Evolutionary conservation across 2,329 filamentous ascomycete species (phyloP).

Genomic region (Tolypocladium ophioglossoides): DNA sequence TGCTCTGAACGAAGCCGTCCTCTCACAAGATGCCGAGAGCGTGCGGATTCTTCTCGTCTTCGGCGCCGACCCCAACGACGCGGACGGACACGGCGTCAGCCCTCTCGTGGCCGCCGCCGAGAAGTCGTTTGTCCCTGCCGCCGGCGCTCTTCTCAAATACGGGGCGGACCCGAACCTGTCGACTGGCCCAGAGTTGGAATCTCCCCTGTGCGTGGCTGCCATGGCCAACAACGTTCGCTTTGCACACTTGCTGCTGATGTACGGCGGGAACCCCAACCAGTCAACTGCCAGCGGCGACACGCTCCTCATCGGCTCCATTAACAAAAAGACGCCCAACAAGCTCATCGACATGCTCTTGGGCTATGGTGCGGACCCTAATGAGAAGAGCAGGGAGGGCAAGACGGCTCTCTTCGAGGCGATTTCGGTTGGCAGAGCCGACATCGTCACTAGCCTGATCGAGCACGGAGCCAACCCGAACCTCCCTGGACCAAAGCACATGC

Average conservation of each 20-base stretch:
- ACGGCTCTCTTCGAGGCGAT: slow-evolving; percentile 55
- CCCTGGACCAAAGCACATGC: slow-evolving; percentile 57
- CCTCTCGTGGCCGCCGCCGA: slow-evolving; percentile 42
- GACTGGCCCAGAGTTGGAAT: slow-evolving; percentile 39
- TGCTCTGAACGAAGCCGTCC: slow-evolving; percentile 41
- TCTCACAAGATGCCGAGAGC: slow-evolving; percentile 39
- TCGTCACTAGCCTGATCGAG: slow-evolving; percentile 39
- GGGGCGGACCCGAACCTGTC: slow-evolving; percentile 47
- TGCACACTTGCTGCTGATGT: slow-evolving; percentile 48
- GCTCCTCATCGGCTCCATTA: slow-evolving; percentile 48
- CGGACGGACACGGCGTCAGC: slow-evolving; percentile 36
- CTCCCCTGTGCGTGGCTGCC: slow-evolving; percentile 41
- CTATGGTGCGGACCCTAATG: slow-evolving; percentile 48
- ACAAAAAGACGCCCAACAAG: slow-evolving; percentile 41
- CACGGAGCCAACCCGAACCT: slow-evolving; percentile 57
- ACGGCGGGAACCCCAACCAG: slow-evolving; percentile 47
- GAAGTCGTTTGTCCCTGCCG: slow-evolving; percentile 43
- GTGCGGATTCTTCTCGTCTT: slow-evolving; percentile 46
- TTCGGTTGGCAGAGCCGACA: slow-evolving; percentile 41
- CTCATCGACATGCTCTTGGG: slow-evolving; percentile 49
- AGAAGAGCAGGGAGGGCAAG: slow-evolving; percentile 49
- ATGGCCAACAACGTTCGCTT: slow-evolving; percentile 43
- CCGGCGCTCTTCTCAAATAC: slow-evolving; percentile 52
- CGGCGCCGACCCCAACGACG: slow-evolving; percentile 43
- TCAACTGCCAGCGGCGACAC: slow-evolving; percentile 48